Conservation (phyloP, 192 early-diverging fungal genomes). For the Kappamyces sp. region DNA sequence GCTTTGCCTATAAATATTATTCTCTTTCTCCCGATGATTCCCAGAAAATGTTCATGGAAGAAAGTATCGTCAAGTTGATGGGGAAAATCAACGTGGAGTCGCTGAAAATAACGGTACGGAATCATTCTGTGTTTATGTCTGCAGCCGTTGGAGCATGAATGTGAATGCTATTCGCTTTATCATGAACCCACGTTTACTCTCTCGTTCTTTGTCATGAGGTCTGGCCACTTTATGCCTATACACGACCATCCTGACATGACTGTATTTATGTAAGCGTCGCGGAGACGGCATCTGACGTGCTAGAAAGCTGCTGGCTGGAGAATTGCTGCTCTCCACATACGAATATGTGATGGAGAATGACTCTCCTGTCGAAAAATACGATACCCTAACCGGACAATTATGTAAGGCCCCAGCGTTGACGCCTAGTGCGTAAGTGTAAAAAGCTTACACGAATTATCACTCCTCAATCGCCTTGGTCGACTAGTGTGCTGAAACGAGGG, state of each 20-base stretch:
- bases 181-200: slow-evolving; percentile 31
- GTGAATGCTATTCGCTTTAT: slow-evolving; percentile 16
- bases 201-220: slow-evolving; percentile 37
- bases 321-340: slow-evolving; percentile 6
- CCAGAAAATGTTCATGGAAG: slow-evolving; percentile 3
- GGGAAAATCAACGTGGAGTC: background rate
- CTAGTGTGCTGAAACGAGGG: slow-evolving; percentile 25
- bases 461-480: slow-evolving; percentile 20
- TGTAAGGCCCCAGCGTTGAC: slow-evolving; percentile 8
- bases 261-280: slow-evolving; percentile 28
- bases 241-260: slow-evolving; percentile 45
- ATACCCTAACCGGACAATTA: background rate
- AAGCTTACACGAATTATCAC: slow-evolving; percentile 23
- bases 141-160: slow-evolving; percentile 1
- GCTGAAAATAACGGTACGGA: background rate
- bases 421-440: background rate
- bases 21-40: slow-evolving; percentile 5
- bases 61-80: background rate
- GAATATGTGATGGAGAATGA: slow-evolving; percentile 6
- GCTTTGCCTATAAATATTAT: slow-evolving; percentile 14
- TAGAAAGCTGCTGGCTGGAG: slow-evolving; percentile 3
- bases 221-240: slow-evolving; percentile 31
- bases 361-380: background rate
- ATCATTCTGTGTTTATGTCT: background rate
- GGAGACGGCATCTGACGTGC: background rate